These are phyloP conservation scores for Gracilaria caudata DNA, from an alignment of 23 red algal genomes.

Conservation along the genomic window DNA sequence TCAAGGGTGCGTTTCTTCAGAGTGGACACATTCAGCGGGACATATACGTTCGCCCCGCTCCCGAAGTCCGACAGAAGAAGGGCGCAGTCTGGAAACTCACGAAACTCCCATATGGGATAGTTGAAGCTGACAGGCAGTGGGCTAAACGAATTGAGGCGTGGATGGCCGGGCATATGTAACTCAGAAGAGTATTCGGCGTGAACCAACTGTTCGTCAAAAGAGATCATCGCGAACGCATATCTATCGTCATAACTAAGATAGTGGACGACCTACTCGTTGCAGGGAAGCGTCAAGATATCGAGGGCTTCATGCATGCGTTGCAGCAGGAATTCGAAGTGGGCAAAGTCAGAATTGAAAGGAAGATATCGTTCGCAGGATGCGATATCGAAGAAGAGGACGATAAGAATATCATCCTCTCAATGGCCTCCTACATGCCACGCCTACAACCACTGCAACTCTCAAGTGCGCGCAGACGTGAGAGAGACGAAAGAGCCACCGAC, in stretches of 20 bases:
- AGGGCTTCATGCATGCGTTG: constrained; percentile 1
- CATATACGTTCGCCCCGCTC: constrained; percentile 28
- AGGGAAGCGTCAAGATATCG: neutral
- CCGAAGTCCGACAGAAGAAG: neutral
- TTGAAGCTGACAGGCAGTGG: constrained; percentile 26
- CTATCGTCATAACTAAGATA: constrained; percentile 29
- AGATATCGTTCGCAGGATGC: constrained; percentile 18
- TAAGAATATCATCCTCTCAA: constrained; percentile 4
- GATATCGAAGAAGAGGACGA: neutral
- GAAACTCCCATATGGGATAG: constrained; percentile 22
- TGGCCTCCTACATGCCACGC: neutral
- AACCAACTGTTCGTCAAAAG: neutral
- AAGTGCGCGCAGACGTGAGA: neutral
- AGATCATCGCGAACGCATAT: neutral
- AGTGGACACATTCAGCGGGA: neutral
- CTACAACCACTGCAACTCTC: neutral
- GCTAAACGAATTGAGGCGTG: constrained; percentile 7
- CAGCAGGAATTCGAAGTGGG: neutral
- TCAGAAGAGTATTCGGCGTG: neutral
- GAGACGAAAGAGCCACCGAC: neutral
- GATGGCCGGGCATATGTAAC: neutral
- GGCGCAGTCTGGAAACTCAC: constrained; percentile 21
- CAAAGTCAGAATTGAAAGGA: neutral
- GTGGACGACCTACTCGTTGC: constrained; percentile 27
- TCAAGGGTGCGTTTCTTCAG: constrained; percentile 30